A percentile compares a stretch with the other conserved stretches of the same genome.
Conservation (phyloP, 169 alveolate genomes). For the Sarcocystis neurona region DNA sequence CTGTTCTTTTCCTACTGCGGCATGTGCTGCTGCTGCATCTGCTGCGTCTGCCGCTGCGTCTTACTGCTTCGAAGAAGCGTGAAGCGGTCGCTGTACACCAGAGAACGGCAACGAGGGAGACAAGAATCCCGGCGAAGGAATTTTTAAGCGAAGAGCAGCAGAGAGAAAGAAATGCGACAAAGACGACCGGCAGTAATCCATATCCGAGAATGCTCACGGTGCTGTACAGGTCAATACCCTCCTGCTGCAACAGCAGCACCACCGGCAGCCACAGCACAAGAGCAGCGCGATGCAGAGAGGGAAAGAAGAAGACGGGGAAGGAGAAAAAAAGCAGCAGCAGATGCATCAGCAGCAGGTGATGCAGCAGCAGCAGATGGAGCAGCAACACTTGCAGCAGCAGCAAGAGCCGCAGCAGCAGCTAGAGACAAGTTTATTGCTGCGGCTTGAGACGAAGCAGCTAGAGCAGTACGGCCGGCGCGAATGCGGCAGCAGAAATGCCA, state of each 20-base stretch:
- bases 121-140: conserved; percentile 57
- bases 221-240: conserved; percentile 78
- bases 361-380: too few species aligned
- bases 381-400: too few species aligned
- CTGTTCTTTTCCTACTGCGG: too few species aligned
- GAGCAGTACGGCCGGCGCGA: too few species aligned
- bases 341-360: too few species aligned
- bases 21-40: neutral
- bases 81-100: conserved; percentile 79
- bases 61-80: conserved; percentile 75
- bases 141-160: conserved; percentile 54
- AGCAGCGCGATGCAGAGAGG: neutral
- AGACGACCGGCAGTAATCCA: conserved; percentile 78
- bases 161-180: conserved; percentile 73
- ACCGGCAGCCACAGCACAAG: neutral
- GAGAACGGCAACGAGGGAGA: conserved; percentile 70
- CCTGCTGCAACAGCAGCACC: conserved; percentile 48
- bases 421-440: too few species aligned
- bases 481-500: too few species aligned
- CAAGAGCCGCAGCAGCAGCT: too few species aligned
- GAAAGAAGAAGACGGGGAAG: neutral
- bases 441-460: too few species aligned
- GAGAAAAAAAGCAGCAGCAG: neutral
- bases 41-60: neutral
- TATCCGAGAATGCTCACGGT: conserved; percentile 79